A percentile compares a stretch with the other conserved stretches of the same genome.
Evolutionary conservation across 176 grass and related monocot species (phyloP).

Genomic region (Zea luxurians): DNA sequence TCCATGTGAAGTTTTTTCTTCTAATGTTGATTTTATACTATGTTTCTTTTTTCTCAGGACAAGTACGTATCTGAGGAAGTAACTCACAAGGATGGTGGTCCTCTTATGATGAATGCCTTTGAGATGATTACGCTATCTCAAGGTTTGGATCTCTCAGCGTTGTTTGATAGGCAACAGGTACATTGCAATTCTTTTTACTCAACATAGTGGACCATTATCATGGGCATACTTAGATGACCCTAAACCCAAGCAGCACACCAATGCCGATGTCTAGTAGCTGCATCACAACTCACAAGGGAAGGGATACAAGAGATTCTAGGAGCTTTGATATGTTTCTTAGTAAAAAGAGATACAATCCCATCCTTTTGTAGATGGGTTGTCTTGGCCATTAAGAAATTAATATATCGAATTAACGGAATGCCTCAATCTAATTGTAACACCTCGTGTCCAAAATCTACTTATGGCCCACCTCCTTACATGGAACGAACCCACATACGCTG

Average conservation of each 20-base stretch:
- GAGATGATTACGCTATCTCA: constrained; percentile 99
- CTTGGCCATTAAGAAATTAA: neutral
- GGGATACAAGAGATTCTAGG: neutral
- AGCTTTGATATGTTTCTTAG: neutral
- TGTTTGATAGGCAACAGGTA: constrained; percentile 98
- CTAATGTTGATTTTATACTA: constrained; percentile 21
- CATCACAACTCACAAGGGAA: neutral
- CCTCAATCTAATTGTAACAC: neutral
- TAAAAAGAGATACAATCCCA: neutral
- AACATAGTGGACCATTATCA: constrained; percentile 7
- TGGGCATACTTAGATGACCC: neutral
- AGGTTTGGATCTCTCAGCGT: constrained; percentile 86
- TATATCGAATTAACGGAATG: neutral
- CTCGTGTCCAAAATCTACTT: neutral
- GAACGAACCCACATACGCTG: neutral
- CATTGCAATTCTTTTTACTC: constrained; percentile 21
- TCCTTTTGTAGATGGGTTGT: neutral
- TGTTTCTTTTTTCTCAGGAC: constrained; percentile 60
- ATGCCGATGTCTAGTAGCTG: neutral
- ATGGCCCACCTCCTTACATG: neutral
- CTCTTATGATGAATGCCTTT: constrained; percentile 99
- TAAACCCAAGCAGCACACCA: neutral
- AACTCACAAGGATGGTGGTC: constrained; percentile 54
- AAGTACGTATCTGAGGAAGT: constrained; percentile 82
- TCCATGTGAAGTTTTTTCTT: constrained; percentile 34